Evolutionary conservation across 2,329 filamentous ascomycete species (phyloP).

Genomic region (Rachicladosporium sp.): DNA sequence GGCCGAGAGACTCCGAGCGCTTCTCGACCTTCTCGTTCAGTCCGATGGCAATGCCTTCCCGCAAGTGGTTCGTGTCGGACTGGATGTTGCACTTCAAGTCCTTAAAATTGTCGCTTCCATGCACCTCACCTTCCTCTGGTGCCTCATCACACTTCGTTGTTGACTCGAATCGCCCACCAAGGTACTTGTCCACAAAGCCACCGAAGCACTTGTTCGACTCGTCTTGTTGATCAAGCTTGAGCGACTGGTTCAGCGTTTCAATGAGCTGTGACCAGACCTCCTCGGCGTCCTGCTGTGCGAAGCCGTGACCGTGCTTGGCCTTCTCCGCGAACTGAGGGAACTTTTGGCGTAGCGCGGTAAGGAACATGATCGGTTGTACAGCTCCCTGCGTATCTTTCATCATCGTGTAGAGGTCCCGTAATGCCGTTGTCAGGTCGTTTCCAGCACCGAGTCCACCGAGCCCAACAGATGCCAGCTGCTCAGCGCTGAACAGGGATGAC

Average conservation of each 20-base stretch:
- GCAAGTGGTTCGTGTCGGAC: conserved; percentile 72
- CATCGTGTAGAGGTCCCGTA: conserved; percentile 73
- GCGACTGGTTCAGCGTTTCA: conserved; percentile 64
- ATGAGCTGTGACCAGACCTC: conserved; percentile 97
- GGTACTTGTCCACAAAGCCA: conserved; percentile 64
- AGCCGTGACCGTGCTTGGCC: conserved; percentile 68
- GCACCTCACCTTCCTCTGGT: conserved; percentile 59
- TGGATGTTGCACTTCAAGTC: conserved; percentile 97
- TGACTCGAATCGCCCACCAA: conserved; percentile 71
- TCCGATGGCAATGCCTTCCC: conserved; percentile 73
- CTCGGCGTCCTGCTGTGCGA: conserved; percentile 96
- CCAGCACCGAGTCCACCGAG: conserved; percentile 47
- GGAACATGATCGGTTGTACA: conserved; percentile 72
- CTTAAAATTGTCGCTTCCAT: conserved; percentile 63
- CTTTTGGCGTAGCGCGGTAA: conserved; percentile 64
- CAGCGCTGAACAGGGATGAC: conserved; percentile 20
- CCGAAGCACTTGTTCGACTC: conserved; percentile 49
- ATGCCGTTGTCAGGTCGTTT: conserved; percentile 60
- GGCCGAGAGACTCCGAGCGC: conserved; percentile 60
- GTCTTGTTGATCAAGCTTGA: conserved; percentile 49
- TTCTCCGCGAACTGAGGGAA: conserved; percentile 92
- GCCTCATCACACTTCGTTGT: conserved; percentile 74
- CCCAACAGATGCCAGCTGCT: conserved; percentile 36
- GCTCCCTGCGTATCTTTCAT: conserved; percentile 83
- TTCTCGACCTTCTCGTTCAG: conserved; percentile 88